These are phyloP conservation scores for Neofusicoccum laricinum DNA, from an alignment of 2,329 filamentous ascomycete genomes.

Conservation along the genomic window DNA sequence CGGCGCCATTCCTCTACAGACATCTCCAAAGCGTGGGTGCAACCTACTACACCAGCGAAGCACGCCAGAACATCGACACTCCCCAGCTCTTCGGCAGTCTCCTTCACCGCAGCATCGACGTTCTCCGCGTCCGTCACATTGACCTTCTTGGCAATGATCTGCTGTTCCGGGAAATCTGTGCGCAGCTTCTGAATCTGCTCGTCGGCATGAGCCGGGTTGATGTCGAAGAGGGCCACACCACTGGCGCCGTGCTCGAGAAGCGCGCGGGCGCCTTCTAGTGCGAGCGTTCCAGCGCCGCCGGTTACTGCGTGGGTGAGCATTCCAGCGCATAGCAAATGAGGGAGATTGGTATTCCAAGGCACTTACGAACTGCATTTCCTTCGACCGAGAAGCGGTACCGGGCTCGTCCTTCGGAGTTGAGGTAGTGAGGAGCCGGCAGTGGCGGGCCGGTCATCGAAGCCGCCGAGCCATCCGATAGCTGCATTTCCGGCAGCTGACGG, in stretches of 20 bases:
- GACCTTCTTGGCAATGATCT: constrained; percentile 51
- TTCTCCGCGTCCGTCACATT: constrained; percentile 58
- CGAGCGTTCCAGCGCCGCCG: constrained; percentile 64
- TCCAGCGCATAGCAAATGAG: too few species aligned
- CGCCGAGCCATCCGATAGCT: constrained; percentile 42
- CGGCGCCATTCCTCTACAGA: constrained; percentile 57
- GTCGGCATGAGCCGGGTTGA: constrained; percentile 45
- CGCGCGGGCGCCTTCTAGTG: constrained; percentile 56
- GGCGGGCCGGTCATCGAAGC: constrained; percentile 46
- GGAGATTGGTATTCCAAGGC: too few species aligned
- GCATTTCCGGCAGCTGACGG: constrained; percentile 49
- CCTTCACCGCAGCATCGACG: constrained; percentile 42
- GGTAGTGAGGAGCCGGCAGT: constrained; percentile 39
- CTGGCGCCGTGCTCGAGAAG: constrained; percentile 66
- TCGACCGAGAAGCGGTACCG: constrained; percentile 50
- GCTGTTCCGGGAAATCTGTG: constrained; percentile 53
- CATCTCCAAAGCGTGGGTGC: constrained; percentile 60
- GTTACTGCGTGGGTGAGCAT: constrained; percentile 48
- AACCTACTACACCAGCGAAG: constrained; percentile 68
- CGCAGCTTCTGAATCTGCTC: constrained; percentile 47
- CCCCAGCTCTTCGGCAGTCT: constrained; percentile 45
- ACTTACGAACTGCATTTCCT: constrained; percentile 53
- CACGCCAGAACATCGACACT: constrained; percentile 57
- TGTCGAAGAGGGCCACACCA: constrained; percentile 60
- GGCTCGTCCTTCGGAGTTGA: constrained; percentile 43